Evolutionary conservation across 345 rosid genomes (phyloP).

Genomic region (Corchorus olitorius): DNA sequence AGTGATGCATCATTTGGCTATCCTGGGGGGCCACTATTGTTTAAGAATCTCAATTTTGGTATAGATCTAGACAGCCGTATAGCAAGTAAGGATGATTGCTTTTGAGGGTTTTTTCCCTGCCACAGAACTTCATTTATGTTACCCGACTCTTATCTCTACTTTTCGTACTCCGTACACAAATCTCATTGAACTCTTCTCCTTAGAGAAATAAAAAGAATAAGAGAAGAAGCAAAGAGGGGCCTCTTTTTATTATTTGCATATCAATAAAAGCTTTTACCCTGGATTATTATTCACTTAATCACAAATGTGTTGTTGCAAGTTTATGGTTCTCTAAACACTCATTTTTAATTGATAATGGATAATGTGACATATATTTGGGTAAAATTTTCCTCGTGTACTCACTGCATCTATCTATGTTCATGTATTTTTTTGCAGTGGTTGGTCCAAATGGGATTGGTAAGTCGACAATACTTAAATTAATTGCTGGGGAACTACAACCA

Average conservation of each 20-base stretch:
- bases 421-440: slow-evolving; percentile 71
- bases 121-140: background rate
- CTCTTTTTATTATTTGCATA: slow-evolving; percentile 6
- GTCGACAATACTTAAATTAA: slow-evolving; percentile 95
- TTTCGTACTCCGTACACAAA: background rate
- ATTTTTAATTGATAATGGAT: background rate
- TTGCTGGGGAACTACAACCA: slow-evolving; percentile 93
- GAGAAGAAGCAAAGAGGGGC: background rate
- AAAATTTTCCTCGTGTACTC: background rate
- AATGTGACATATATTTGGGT: background rate
- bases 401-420: background rate
- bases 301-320: background rate
- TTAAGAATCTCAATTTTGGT: slow-evolving; percentile 95
- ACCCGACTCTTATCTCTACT: background rate
- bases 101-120: background rate
- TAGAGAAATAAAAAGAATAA: background rate
- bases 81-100: slow-evolving; percentile 66
- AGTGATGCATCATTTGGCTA: slow-evolving; percentile 99
- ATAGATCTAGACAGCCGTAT: slow-evolving; percentile 97
- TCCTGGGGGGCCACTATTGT: slow-evolving; percentile 85
- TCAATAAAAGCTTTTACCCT: background rate
- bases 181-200: background rate
- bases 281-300: background rate
- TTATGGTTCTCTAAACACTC: background rate
- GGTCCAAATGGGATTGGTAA: slow-evolving; percentile 99